Evolutionary conservation across 2,329 filamentous ascomycete genomes (phyloP).

Genomic region (Aspergillus sp.): DNA sequence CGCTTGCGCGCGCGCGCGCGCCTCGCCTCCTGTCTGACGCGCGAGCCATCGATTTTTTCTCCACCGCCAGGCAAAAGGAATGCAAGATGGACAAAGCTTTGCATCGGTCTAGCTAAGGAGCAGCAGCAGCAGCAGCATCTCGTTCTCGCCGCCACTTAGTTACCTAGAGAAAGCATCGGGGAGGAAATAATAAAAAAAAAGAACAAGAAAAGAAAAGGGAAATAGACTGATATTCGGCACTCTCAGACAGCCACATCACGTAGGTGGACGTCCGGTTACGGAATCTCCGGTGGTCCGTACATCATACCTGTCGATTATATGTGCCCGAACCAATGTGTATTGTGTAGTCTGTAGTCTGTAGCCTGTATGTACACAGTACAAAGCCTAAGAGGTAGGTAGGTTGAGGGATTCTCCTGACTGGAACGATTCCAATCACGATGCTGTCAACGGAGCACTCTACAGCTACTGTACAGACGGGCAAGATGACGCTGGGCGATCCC

Average conservation of each 20-base stretch:
- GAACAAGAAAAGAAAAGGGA: no score
- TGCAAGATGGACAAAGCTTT: constrained; percentile 7
- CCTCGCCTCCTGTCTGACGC: neutral
- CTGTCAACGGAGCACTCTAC: no score
- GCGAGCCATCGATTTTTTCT: neutral
- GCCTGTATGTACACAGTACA: no score
- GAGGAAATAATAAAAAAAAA: neutral
- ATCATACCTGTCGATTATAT: neutral
- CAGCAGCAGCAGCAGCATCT: constrained; percentile 1
- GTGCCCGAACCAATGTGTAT: neutral
- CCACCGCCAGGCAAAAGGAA: constrained; percentile 5
- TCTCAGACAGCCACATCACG: constrained; percentile 9
- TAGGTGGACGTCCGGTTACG: neutral
- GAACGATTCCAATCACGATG: no score
- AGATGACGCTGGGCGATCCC: constrained; percentile 5
- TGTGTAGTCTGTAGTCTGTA: neutral
- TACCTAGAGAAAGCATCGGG: constrained; percentile 3
- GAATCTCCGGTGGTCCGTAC: neutral
- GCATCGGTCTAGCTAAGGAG: neutral
- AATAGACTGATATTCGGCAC: neutral
- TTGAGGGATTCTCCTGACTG: no score
- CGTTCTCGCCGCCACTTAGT: constrained; percentile 4
- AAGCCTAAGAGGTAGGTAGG: no score
- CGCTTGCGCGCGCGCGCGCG: constrained; percentile 1
- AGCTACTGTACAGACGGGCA: no score